Base-by-base conservation (phyloP, 805 yeast species). In the Candida nonsorbophila region DNA sequence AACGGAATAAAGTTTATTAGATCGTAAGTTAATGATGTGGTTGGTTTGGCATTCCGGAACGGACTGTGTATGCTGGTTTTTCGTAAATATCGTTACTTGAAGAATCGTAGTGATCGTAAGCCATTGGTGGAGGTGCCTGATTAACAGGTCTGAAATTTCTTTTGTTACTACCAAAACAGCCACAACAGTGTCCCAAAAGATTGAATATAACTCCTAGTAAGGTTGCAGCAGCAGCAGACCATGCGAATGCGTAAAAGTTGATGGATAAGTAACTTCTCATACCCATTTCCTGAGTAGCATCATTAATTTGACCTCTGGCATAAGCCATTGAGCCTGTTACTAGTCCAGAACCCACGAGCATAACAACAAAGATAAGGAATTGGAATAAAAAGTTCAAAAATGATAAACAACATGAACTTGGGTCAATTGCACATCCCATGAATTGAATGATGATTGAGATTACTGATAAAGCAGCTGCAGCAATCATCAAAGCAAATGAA, bases 321-420 rank as follows among this genome's bases (percentile, higher is more conserved):
- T 64, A 63, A 4, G 58, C 33, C 57, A 61, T 80, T n/a, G 72
- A 60, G 11, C 79, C 92, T 1, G 90, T 81, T 16, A 81, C 63
- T 14, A 79, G 57, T 10, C 68, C 84, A 16, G 76, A 69, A 8
- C 73, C 64, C 9, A 72, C 37, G 6, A 69, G 17, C 1, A 74
- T 58, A 13, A 72, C 23, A 5, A 81, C 25, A 26, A 68, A 53
- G 6, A 77, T 67, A 17, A 71, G 35, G 30, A 64, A 54, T 40
- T 70, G 60, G n/a, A 60, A 56, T 29, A 67, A 30, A 36, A 59
- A 61, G 44, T 61, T 60, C 55, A 43, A 68, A 69, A 51, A 66
- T 49, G 62, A 62, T 55, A 47, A 72, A 51, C 46, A 67, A 46
- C 57, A 65, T 43, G 31, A 70, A 65, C 39, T 63, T 27, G 47